Base-by-base conservation (phyloP, 2,329 filamentous ascomycete species). In the Trichoderma pleuroti region DNA sequence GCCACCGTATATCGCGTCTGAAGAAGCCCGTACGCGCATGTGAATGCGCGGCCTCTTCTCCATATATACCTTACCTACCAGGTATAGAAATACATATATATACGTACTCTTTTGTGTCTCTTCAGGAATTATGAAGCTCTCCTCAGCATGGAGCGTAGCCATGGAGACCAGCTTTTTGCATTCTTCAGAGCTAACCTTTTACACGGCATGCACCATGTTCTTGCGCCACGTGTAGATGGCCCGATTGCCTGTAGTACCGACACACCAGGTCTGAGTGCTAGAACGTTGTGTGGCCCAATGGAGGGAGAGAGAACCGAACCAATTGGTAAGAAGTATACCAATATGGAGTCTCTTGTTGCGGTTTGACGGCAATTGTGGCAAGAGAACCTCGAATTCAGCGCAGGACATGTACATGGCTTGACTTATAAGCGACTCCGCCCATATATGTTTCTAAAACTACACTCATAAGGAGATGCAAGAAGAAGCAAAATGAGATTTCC, bases 171-270 rank as follows among this genome's bases (percentile, higher is more conserved):
- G 21, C 11, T 18, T 18, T 18, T 61, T 46, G 18, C 52, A 61
- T 70, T 70, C 60, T 68, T 68, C 18, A n/a, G 46, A 57, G 10
- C 46, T 2, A 26, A 28, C 32, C 21, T 46, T 30, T 18, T 24
- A n/a, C 46, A 42, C 30, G 62, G 54, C 52, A 66, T 66, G 63
- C 63, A 26, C 52, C 26, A 9, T 56, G 62, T 66, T 70, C 54
- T 62, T 62, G 49, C 36, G 34, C 54, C 69, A 71, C 62, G 62
- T 71, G 69, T 49, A 18, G 63, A 62, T 71, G 69, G 62, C 32
- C 69, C 69, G 56, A 71, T 28, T 68, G 56, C 26, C 10, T 49
- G 56, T 68, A 28, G 26, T 30, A 34, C 56, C 21, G 10, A 56
- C 18, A 52, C 36, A 68, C 24, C 21, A 39, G 49, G 28, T 14